Conservation (phyloP, 345 rosid genomes). For the Arabidopsis arenosa region DNA sequence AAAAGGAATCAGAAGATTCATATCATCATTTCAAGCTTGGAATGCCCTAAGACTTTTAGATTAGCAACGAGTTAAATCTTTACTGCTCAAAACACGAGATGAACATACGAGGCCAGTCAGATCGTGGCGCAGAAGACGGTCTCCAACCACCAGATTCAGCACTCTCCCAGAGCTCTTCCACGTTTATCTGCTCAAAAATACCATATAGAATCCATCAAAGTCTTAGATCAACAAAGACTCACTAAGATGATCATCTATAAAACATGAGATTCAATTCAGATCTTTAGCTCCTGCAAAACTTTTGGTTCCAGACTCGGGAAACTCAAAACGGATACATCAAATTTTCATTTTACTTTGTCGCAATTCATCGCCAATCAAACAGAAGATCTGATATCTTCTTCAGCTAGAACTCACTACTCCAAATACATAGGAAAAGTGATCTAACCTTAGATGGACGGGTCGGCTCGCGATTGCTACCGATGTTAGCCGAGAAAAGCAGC, state of each 20-base stretch:
- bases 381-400: slow-evolving; percentile 26
- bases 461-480: slow-evolving; percentile 53
- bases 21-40: slow-evolving; percentile 20
- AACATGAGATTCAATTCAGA: not conserved
- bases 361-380: slow-evolving; percentile 34
- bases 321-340: slow-evolving; percentile 5
- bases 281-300: not conserved
- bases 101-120: slow-evolving; percentile 87
- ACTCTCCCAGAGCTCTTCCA: slow-evolving; percentile 87
- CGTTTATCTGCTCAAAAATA: slow-evolving; percentile 59
- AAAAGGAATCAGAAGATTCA: slow-evolving; percentile 26
- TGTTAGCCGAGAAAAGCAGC: slow-evolving; percentile 59
- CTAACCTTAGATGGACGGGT: slow-evolving; percentile 61
- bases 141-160: slow-evolving; percentile 89
- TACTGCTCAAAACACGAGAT: slow-evolving; percentile 37
- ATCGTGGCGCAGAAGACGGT: slow-evolving; percentile 97
- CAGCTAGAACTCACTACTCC: slow-evolving; percentile 30
- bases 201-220: slow-evolving; percentile 24
- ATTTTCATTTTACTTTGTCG: not conserved
- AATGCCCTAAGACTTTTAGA: slow-evolving; percentile 37
- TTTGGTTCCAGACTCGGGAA: not conserved
- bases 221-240: slow-evolving; percentile 15
- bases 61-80: slow-evolving; percentile 41
- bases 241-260: not conserved
- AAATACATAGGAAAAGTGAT: not conserved